These are phyloP conservation scores for Pyricularia grisea DNA, from an alignment of 2,329 filamentous ascomycete species.

Conservation along the genomic window DNA sequence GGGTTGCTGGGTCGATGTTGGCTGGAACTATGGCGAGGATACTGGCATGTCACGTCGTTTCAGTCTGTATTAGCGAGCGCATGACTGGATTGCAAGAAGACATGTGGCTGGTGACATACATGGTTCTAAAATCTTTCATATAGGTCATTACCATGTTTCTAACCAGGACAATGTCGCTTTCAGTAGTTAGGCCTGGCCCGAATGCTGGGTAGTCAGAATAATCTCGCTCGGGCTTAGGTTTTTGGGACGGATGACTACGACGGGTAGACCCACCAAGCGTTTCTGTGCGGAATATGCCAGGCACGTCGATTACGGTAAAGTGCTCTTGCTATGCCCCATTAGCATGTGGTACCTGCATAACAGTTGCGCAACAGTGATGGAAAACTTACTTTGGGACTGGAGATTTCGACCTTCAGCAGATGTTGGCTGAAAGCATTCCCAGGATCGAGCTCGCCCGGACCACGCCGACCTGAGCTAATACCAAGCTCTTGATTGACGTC, in stretches of 20 bases:
- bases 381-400: too few species aligned
- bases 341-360: neutral
- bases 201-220: neutral
- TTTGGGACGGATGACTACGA: neutral
- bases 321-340: constrained; percentile 24
- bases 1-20: constrained; percentile 27
- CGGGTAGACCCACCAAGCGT: constrained; percentile 19
- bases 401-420: too few species aligned
- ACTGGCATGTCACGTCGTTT: constrained; percentile 16
- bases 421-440: too few species aligned
- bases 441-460: too few species aligned
- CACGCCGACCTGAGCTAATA: too few species aligned
- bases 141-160: constrained; percentile 37
- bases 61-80: neutral
- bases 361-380: neutral
- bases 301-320: constrained; percentile 44
- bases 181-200: constrained; percentile 27
- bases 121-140: constrained; percentile 35
- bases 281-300: constrained; percentile 36
- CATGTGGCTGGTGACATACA: constrained; percentile 17
- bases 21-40: constrained; percentile 37
- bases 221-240: neutral
- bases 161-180: constrained; percentile 33
- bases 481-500: too few species aligned
- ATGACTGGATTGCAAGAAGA: neutral